phyloP scores from a whole-genome alignment of 1,284 basidiomycete species.

The Gomphus bonarii region DNA sequence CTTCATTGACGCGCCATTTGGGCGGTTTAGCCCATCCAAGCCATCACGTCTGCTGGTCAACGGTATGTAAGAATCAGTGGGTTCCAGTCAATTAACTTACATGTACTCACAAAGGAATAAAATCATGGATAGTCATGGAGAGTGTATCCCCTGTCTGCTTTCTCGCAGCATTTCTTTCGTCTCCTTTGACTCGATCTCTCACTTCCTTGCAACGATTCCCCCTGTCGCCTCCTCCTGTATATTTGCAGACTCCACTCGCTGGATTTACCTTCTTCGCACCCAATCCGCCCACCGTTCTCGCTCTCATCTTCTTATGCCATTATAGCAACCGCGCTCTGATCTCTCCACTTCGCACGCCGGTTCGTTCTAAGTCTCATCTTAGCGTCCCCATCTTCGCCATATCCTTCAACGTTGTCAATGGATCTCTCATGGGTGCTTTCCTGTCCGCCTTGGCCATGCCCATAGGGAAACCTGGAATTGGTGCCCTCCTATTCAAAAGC shows the following conservation, averaged over 20 bases:
- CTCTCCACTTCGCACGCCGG: conserved; percentile 74
- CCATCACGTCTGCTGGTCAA: conserved; percentile 41
- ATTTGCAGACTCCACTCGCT: conserved; percentile 3
- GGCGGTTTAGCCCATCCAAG: conserved; percentile 51
- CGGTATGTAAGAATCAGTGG: conserved; percentile 26
- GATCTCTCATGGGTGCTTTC: conserved; percentile 59
- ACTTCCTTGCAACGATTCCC: conserved; percentile 11
- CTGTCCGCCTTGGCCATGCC: conserved; percentile 40
- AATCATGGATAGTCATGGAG: conserved; percentile 82
- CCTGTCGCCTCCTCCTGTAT: conserved; percentile 17
- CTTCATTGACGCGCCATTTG: conserved; percentile 62
- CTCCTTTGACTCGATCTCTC: conserved; percentile 30
- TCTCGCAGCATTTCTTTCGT: conserved; percentile 36
- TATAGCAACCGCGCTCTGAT: conserved; percentile 79
- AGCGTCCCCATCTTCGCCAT: conserved; percentile 48
- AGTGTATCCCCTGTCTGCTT: conserved; percentile 64
- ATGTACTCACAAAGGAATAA: conserved; percentile 27
- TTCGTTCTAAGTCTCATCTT: conserved; percentile 69
- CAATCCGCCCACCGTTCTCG: conserved; percentile 43
- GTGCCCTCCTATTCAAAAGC: conserved; percentile 21
- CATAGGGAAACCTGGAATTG: conserved; percentile 15
- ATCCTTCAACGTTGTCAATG: conserved; percentile 68
- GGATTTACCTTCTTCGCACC: conserved; percentile 19
- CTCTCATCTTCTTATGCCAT: conserved; percentile 59
- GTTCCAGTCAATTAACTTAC: neutral